These are phyloP conservation scores for Sanghuangporus baumii DNA, from an alignment of 1,284 basidiomycete species.

Conservation along the genomic window DNA sequence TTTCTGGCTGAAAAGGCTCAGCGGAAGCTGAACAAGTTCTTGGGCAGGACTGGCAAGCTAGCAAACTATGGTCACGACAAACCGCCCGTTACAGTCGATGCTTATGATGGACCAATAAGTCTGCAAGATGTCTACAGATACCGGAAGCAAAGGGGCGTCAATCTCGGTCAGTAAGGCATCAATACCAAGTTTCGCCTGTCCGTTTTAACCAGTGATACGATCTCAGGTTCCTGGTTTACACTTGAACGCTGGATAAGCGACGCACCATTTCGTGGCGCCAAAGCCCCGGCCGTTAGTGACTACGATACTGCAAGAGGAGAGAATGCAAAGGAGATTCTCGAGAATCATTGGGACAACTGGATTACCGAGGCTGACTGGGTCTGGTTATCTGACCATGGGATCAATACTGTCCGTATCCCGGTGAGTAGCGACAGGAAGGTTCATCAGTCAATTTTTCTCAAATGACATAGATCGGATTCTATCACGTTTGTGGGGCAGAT, in stretches of 20 bases:
- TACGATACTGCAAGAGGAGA: conserved; percentile 66
- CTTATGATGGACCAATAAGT: conserved; percentile 11
- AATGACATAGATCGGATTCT: conserved; percentile 67
- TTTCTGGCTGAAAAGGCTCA: background rate
- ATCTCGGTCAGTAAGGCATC: conserved; percentile 53
- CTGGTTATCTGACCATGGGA: conserved; percentile 69
- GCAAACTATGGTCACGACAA: background rate
- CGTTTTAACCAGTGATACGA: background rate
- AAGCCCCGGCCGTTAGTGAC: conserved; percentile 60
- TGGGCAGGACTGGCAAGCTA: background rate
- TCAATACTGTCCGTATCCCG: conserved; percentile 82
- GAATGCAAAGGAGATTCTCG: conserved; percentile 57
- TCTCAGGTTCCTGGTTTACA: conserved; percentile 68
- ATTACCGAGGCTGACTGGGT: conserved; percentile 64
- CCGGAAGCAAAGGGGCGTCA: conserved; percentile 78
- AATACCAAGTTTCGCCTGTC: background rate
- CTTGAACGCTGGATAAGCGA: conserved; percentile 72
- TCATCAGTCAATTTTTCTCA: conserved; percentile 1
- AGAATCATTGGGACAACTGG: conserved; percentile 82
- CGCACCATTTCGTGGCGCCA: conserved; percentile 48
- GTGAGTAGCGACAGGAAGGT: conserved; percentile 37
- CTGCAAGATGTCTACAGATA: conserved; percentile 48
- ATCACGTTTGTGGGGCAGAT: conserved; percentile 63
- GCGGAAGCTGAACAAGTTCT: background rate
- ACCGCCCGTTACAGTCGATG: background rate